Conservation (phyloP, 371 early-diverging fungal genomes). For the Lichtheimia ornata region DNA sequence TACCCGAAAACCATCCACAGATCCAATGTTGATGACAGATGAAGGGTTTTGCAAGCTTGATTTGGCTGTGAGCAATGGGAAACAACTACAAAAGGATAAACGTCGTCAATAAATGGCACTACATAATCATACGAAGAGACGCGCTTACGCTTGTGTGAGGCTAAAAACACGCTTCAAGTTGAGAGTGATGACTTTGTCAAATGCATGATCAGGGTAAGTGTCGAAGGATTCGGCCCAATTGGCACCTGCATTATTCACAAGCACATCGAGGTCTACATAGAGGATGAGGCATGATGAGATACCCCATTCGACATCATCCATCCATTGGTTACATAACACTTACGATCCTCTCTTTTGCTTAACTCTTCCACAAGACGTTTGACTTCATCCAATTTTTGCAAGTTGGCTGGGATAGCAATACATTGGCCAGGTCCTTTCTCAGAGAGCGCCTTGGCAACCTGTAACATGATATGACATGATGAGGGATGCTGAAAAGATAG, state of each 20-base stretch:
- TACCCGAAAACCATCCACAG: constrained; percentile 74
- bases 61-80: constrained; percentile 73
- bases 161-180: constrained; percentile 87
- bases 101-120: not conserved
- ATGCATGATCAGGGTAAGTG: constrained; percentile 69
- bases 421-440: constrained; percentile 72
- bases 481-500: not conserved
- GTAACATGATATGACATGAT: not conserved
- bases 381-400: constrained; percentile 66
- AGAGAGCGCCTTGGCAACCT: constrained; percentile 57
- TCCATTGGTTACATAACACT: constrained; percentile 2
- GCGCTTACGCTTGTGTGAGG: constrained; percentile 74
- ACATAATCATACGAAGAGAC: not conserved
- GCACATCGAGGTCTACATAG: constrained; percentile 69
- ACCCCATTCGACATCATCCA: not conserved
- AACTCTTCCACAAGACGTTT: constrained; percentile 63
- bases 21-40: constrained; percentile 68
- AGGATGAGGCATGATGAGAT: not conserved
- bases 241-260: constrained; percentile 88
- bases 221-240: constrained; percentile 72
- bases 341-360: constrained; percentile 60
- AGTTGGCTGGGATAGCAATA: constrained; percentile 78
- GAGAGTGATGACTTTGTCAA: constrained; percentile 81
- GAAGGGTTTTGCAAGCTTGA: constrained; percentile 56
- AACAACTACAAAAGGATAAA: constrained; percentile 35